A percentile compares a stretch with the other conserved stretches of the same genome.
These are phyloP conservation scores for Cutaneotrichosporon cavernicola DNA, from an alignment of 1,284 basidiomycete species.

Conservation along the genomic window DNA sequence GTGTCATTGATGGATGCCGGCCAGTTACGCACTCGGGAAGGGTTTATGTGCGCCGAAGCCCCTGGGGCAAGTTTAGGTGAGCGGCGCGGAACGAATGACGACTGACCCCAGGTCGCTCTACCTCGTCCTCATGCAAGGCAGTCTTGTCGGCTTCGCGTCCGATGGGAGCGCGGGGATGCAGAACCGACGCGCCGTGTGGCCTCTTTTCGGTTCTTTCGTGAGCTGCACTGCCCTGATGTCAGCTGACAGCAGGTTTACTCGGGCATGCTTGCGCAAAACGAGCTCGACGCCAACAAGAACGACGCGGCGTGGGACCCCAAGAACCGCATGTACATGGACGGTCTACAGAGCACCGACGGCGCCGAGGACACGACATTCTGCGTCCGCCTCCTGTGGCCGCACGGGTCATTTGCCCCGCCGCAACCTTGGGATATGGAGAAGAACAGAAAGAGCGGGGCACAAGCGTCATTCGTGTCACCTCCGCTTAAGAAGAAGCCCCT, in stretches of 20 bases:
- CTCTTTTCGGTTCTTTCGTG: conserved; percentile 51
- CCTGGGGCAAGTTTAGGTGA: conserved; percentile 45
- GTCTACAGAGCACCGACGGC: conserved; percentile 46
- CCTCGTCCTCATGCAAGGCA: conserved; percentile 41
- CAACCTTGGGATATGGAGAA: conserved; percentile 41
- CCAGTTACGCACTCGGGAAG: conserved; percentile 40
- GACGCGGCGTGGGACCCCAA: conserved; percentile 29
- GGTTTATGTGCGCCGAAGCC: conserved; percentile 42
- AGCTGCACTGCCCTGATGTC: conserved; percentile 8
- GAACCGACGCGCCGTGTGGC: conserved; percentile 34
- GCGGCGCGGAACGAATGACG: conserved; percentile 11
- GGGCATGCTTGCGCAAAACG: conserved; percentile 46
- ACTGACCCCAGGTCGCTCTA: conserved; percentile 31
- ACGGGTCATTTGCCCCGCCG: conserved; percentile 19
- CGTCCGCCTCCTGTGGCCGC: conserved; percentile 35
- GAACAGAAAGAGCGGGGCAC: conserved; percentile 5
- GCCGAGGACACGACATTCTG: conserved; percentile 50
- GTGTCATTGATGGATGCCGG: conserved; percentile 46
- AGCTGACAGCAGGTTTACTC: conserved; percentile 40
- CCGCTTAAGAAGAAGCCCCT: conserved; percentile 33
- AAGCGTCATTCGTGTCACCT: conserved; percentile 28
- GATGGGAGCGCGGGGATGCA: conserved; percentile 33
- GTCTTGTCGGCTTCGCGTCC: conserved; percentile 43
- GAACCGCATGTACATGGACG: conserved; percentile 49
- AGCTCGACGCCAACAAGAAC: conserved; percentile 32